These are phyloP conservation scores for Synchytrium microbalum DNA, from an alignment of 371 early-diverging fungal species.

Conservation along the genomic window DNA sequence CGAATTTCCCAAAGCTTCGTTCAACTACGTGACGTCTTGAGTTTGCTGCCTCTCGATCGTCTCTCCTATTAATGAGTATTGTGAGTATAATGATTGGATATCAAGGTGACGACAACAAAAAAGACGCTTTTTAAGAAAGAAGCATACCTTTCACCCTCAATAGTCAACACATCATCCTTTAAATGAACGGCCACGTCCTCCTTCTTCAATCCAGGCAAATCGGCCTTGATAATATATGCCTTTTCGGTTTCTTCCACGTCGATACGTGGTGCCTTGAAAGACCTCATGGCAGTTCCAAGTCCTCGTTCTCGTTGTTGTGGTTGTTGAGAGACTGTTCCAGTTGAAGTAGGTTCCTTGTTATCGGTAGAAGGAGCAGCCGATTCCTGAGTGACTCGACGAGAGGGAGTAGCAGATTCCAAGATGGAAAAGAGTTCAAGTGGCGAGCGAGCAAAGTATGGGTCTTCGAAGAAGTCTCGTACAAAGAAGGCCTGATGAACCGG, in stretches of 20 bases:
- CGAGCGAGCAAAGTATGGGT: neutral
- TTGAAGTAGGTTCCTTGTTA: neutral
- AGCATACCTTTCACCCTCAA: constrained; percentile 24
- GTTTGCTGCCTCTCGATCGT: neutral
- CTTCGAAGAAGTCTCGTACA: too few species aligned
- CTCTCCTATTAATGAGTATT: too few species aligned
- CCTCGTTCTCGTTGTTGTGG: neutral
- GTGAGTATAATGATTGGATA: neutral
- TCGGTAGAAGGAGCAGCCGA: neutral
- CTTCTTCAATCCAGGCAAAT: constrained; percentile 32
- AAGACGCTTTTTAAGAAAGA: neutral
- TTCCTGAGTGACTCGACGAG: neutral
- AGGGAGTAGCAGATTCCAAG: neutral
- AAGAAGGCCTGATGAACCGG: too few species aligned
- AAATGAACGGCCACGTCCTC: constrained; percentile 22
- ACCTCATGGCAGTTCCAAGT: neutral
- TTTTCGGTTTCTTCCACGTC: constrained; percentile 26
- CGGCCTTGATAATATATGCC: constrained; percentile 19
- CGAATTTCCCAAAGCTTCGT: neutral
- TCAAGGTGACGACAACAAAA: neutral
- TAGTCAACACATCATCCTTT: constrained; percentile 24
- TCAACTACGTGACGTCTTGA: neutral
- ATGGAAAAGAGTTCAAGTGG: neutral
- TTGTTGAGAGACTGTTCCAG: too few species aligned
- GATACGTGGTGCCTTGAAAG: constrained; percentile 13